A percentile compares a stretch with the other conserved stretches of the same genome.
These are phyloP conservation scores for Babesia ovis DNA, from an alignment of 169 alveolate genomes.

Conservation along the genomic window DNA sequence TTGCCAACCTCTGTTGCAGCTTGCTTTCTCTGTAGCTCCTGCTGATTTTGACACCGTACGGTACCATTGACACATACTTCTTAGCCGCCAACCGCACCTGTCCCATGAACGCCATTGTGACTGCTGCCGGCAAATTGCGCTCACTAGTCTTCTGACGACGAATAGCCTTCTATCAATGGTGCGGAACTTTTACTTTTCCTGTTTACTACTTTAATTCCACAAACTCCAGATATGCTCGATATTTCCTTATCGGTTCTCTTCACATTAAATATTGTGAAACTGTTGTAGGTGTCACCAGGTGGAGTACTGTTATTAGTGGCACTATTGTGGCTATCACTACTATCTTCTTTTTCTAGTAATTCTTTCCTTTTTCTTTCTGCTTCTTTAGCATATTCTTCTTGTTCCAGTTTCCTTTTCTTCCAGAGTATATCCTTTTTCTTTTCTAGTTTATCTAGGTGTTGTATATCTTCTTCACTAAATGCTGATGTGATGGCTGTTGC, in stretches of 20 bases:
- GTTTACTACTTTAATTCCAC: too few relatives aligned
- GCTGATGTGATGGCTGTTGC: slow-evolving; percentile 52
- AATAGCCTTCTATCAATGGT: slow-evolving; percentile 39
- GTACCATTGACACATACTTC: slow-evolving; percentile 38
- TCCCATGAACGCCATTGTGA: neutral
- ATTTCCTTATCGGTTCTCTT: too few relatives aligned
- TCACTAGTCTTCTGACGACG: slow-evolving; percentile 35
- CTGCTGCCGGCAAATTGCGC: neutral
- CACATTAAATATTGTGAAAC: too few relatives aligned
- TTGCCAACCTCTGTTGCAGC: slow-evolving; percentile 72
- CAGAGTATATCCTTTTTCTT: slow-evolving; percentile 27
- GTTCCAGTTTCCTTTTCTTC: slow-evolving; percentile 42
- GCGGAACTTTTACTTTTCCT: neutral
- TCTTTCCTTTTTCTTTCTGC: neutral
- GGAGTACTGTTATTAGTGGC: too few relatives aligned
- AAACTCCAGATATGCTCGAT: too few relatives aligned
- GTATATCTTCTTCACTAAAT: slow-evolving; percentile 49
- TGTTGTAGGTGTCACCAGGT: too few relatives aligned
- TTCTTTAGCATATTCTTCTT: slow-evolving; percentile 30
- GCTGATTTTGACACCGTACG: slow-evolving; percentile 68
- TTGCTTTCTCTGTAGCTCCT: slow-evolving; percentile 72
- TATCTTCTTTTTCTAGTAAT: neutral
- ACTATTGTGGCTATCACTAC: too few relatives aligned
- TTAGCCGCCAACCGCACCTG: slow-evolving; percentile 8
- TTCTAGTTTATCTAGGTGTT: slow-evolving; percentile 38